These are phyloP conservation scores for Elongisporangium undulatum DNA, from an alignment of 352 stramenopile species.

Conservation along the genomic window DNA sequence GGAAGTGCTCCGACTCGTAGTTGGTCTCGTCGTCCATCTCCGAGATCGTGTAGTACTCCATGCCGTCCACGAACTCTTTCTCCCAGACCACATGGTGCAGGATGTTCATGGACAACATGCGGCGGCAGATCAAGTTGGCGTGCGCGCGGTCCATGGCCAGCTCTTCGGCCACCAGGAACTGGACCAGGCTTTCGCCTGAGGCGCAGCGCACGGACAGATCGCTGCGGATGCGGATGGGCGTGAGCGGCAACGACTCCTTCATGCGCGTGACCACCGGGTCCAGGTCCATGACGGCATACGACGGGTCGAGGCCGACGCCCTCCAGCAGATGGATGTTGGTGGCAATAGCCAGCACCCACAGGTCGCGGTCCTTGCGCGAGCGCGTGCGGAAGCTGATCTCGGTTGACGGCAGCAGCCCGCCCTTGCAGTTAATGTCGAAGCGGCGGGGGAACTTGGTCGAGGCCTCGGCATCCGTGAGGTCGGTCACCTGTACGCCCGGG, in stretches of 20 bases:
- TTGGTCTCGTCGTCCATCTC: conserved; percentile 49
- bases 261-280: conserved; percentile 50
- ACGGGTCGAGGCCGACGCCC: conserved; percentile 33
- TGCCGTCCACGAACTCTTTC: conserved; percentile 75
- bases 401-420: conserved; percentile 58
- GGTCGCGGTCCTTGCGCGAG: conserved; percentile 70
- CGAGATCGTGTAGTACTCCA: conserved; percentile 68
- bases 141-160: conserved; percentile 48
- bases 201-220: conserved; percentile 59
- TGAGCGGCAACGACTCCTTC: conserved; percentile 43
- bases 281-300: conserved; percentile 51
- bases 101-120: conserved; percentile 78
- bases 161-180: conserved; percentile 53
- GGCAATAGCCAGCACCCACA: conserved; percentile 63
- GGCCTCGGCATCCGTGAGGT: conserved; percentile 48
- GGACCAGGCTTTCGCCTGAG: conserved; percentile 63
- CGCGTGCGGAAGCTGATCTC: conserved; percentile 77
- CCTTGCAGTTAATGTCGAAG: conserved; percentile 70
- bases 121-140: conserved; percentile 44
- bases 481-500: conserved; percentile 57
- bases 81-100: conserved; percentile 85
- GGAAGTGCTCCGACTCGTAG: conserved; percentile 71
- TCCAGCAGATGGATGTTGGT: conserved; percentile 62
- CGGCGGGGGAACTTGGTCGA: conserved; percentile 69
- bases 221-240: conserved; percentile 63